phyloP scores from a whole-genome alignment of 441 rosid genomes.

The Populus hybrid region DNA sequence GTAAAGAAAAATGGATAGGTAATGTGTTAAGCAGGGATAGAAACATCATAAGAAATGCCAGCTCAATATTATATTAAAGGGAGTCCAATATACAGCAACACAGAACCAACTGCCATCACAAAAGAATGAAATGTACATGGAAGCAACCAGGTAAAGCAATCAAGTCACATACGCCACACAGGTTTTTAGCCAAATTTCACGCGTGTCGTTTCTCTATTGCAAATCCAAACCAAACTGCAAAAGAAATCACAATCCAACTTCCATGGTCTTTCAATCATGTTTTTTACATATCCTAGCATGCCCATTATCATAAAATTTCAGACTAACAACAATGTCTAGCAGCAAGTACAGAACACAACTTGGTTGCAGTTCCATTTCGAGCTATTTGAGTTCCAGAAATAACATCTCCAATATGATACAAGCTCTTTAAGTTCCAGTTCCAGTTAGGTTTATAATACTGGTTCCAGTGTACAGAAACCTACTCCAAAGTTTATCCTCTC shows the following conservation, averaged over 20 bases:
- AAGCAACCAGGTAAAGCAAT: background rate
- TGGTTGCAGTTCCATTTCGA: background rate
- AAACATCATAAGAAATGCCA: background rate
- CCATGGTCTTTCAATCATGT: background rate
- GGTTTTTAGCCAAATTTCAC: background rate
- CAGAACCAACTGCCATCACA: background rate
- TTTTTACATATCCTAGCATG: background rate
- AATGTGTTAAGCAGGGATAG: background rate
- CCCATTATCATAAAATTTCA: background rate
- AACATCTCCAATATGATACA: background rate
- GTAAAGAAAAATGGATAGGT: background rate
- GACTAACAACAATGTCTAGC: background rate
- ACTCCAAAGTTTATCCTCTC: background rate
- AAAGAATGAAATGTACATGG: background rate
- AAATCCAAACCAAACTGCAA: background rate
- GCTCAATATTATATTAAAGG: background rate
- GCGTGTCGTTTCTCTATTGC: background rate
- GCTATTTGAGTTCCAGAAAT: background rate
- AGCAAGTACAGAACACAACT: background rate
- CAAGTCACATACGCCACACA: background rate
- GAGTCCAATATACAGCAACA: background rate
- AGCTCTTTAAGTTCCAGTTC: background rate
- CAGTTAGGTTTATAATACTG: background rate
- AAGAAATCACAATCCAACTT: background rate
- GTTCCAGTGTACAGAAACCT: background rate